phyloP scores from a whole-genome alignment of 1,284 basidiomycete genomes.

The Malassezia japonica region DNA sequence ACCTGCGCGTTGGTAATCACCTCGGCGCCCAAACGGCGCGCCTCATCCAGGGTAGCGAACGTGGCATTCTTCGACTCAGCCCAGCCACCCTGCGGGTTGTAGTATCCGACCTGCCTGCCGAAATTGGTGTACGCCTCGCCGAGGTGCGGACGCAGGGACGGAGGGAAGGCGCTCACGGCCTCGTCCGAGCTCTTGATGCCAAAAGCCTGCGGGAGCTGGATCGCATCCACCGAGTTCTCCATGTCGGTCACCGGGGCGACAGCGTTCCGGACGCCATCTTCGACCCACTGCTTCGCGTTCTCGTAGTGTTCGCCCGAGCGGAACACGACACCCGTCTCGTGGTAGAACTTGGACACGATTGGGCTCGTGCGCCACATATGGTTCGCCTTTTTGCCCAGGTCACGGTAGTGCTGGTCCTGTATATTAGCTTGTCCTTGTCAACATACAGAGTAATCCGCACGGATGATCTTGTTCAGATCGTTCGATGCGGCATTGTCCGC shows the following conservation, averaged over 20 bases:
- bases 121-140: slow-evolving; percentile 18
- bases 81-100: slow-evolving; percentile 76
- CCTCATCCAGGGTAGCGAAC: slow-evolving; percentile 55
- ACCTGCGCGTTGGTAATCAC: slow-evolving; percentile 54
- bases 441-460: slow-evolving; percentile 45
- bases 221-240: neutral
- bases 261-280: slow-evolving; percentile 21
- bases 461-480: slow-evolving; percentile 69
- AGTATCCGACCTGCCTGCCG: slow-evolving; percentile 53
- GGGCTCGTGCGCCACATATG: slow-evolving; percentile 56
- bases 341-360: slow-evolving; percentile 23
- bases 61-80: slow-evolving; percentile 66
- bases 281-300: slow-evolving; percentile 13
- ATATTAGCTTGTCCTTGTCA: neutral
- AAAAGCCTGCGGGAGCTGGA: slow-evolving; percentile 14
- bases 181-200: slow-evolving; percentile 13
- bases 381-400: slow-evolving; percentile 65
- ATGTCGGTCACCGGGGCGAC: neutral
- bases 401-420: slow-evolving; percentile 54
- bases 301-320: slow-evolving; percentile 12
- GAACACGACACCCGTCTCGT: slow-evolving; percentile 39
- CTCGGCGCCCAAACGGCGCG: slow-evolving; percentile 57
- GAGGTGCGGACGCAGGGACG: neutral
- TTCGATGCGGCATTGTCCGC: slow-evolving; percentile 70
- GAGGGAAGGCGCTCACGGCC: slow-evolving; percentile 16